These are phyloP conservation scores for Ottelia alismoides DNA, from an alignment of 106 monocot species.

Conservation along the genomic window DNA sequence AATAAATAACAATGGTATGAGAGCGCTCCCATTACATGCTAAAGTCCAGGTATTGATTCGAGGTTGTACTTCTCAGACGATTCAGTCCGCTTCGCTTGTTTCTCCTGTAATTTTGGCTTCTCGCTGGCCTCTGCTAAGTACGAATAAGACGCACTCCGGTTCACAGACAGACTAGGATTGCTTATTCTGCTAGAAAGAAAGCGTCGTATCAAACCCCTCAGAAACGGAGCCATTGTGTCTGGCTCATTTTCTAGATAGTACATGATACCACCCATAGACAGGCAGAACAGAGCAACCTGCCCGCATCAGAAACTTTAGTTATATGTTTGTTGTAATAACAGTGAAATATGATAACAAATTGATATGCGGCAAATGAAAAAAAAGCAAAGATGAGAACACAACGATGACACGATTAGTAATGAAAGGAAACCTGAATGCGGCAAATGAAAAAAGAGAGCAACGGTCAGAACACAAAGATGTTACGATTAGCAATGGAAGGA, in stretches of 20 bases:
- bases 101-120: slow-evolving; percentile 16
- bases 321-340: no score
- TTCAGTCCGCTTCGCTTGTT: slow-evolving; percentile 8
- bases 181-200: slow-evolving; percentile 94
- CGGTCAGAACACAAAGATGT: no score
- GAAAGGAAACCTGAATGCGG: no score
- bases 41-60: slow-evolving; percentile 85
- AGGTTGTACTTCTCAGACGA: slow-evolving; percentile 60
- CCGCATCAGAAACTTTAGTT: no score
- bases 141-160: slow-evolving; percentile 41
- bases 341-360: no score
- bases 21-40: no score
- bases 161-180: slow-evolving; percentile 53
- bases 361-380: no score
- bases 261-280: slow-evolving; percentile 98
- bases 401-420: no score
- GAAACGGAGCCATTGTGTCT: slow-evolving; percentile 91
- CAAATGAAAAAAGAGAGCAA: no score
- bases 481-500: no score
- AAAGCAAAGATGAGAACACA: no score
- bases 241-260: slow-evolving; percentile 94
- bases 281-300: slow-evolving; percentile 85
- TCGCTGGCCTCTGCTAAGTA: slow-evolving; percentile 41
- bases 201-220: slow-evolving; percentile 71
- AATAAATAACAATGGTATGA: no score